Evolutionary conservation across 495 filamentous ascomycete genomes (phyloP).

Genomic region (Lasiosphaeria miniovina): DNA sequence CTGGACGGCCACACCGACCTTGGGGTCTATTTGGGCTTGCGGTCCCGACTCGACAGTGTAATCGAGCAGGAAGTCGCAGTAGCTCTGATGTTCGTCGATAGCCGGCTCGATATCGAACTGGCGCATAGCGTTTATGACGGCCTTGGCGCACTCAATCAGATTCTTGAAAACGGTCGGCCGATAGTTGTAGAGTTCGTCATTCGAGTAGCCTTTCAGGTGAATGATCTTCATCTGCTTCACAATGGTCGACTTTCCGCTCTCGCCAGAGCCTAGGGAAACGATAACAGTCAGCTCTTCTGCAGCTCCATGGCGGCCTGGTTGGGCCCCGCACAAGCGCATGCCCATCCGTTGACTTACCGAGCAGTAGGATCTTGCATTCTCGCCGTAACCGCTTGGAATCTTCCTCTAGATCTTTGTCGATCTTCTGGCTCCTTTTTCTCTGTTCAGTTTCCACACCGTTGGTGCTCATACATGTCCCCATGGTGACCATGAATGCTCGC

Average conservation of each 20-base stretch:
- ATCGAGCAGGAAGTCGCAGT: constrained; percentile 75
- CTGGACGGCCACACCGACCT: constrained; percentile 77
- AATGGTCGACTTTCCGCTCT: constrained; percentile 98
- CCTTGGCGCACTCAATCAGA: constrained; percentile 90
- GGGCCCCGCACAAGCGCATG: background rate
- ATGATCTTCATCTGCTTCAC: constrained; percentile 99
- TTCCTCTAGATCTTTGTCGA: constrained; percentile 89
- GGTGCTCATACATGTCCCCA: constrained; percentile 89
- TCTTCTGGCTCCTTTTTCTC: constrained; percentile 90
- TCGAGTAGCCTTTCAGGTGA: constrained; percentile 92
- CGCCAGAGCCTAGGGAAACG: constrained; percentile 72
- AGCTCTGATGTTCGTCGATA: constrained; percentile 64
- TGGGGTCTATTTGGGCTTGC: constrained; percentile 70
- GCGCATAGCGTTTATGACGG: constrained; percentile 81
- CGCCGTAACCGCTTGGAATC: constrained; percentile 83
- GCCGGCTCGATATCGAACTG: constrained; percentile 80
- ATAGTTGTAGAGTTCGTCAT: constrained; percentile 88
- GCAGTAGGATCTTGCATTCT: constrained; percentile 97
- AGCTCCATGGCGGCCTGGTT: background rate
- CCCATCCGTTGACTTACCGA: constrained; percentile 59
- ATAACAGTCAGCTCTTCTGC: background rate
- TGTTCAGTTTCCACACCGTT: constrained; percentile 79
- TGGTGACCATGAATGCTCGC: constrained; percentile 47
- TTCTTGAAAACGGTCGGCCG: constrained; percentile 97
- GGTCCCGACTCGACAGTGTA: constrained; percentile 90